A percentile compares a stretch with the other conserved stretches of the same genome.
These are phyloP conservation scores for Aspergillus panamensis DNA, from an alignment of 495 filamentous ascomycete genomes.

Conservation along the genomic window DNA sequence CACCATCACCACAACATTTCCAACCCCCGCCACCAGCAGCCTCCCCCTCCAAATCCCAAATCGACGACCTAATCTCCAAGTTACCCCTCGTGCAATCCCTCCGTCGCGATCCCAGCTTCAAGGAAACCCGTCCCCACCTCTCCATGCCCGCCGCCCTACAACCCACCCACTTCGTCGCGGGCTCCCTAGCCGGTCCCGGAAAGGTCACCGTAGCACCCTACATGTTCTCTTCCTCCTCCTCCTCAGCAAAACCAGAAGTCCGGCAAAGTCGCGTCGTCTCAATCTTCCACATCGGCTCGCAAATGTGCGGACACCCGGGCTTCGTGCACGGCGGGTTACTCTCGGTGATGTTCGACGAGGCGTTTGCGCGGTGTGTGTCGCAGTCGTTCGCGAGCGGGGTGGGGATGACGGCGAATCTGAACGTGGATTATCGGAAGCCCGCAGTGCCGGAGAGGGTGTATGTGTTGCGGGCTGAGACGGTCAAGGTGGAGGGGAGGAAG, in stretches of 20 bases:
- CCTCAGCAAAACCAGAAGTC: constrained; percentile 28
- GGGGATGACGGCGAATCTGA: constrained; percentile 63
- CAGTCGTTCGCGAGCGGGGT: constrained; percentile 37
- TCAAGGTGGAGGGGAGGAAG: constrained; percentile 39
- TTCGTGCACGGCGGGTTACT: constrained; percentile 43
- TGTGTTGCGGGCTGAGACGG: constrained; percentile 53
- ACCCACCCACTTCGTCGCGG: constrained; percentile 39
- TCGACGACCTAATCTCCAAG: constrained; percentile 61
- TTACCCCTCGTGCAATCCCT: constrained; percentile 69
- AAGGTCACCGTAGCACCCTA: constrained; percentile 76
- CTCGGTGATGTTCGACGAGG: constrained; percentile 40
- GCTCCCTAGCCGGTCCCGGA: constrained; percentile 59
- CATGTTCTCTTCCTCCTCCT: constrained; percentile 39
- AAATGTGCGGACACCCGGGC: constrained; percentile 40
- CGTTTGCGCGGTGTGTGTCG: constrained; percentile 41
- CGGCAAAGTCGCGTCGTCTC: constrained; percentile 27
- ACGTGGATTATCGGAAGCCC: constrained; percentile 59
- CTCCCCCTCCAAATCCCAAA: constrained; percentile 1
- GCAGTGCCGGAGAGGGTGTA: constrained; percentile 61
- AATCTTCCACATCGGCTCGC: constrained; percentile 36
- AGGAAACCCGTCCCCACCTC: constrained; percentile 66
- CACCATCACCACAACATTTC: background rate
- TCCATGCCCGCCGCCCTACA: constrained; percentile 30
- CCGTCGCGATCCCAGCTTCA: constrained; percentile 57
- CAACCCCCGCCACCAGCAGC: no score